Evolutionary conservation across 2,329 filamentous ascomycete genomes (phyloP), one percentile per base, ranked within the genome.

Genomic region (Aspergillus sp.): DNA sequence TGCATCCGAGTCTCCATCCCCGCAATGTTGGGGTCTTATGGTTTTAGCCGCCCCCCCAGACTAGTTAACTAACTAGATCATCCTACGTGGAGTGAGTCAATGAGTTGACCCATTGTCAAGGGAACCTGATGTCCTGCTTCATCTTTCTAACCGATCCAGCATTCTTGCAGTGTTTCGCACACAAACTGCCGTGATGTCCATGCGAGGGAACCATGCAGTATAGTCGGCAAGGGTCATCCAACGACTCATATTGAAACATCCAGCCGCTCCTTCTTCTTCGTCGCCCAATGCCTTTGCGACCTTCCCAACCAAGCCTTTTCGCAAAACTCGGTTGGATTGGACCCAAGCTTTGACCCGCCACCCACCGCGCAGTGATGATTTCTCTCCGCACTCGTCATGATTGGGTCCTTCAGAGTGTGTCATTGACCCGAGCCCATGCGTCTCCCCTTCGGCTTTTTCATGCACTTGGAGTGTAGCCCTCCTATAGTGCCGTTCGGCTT

Each of bases 281-380:
- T 21, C 28, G 10, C 25, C 57, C 50, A 52, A 51, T 50, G 47
- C 32, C 36, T 32, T 45, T 25, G 28, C 39, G 17, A 43, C 41
- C 10, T 55, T 30, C 43, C 32, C 12, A n/a, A 47, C 23, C 30
- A 55, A 55, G 57, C 57, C 57, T 59, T 59, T 17, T 43, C 38
- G 53, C 53, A 25, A 36, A 30, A n/a, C 53, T 55, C 23, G 23
- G 45, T 25, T 60, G 58, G 52, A 28, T 38, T 51, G 25, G 32
- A 13, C n/a, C 30, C 36, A 60, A 60, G 58, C 58, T 60, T 56
- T 50, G 52, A 50, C 58, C 58, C 52, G 58, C 58, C 58, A 60
- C 49, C 53, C 25, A 56, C 30, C 36, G 23, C 17, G n/a, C 41
- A 41, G 36, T 23, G 13, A 6, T 50, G 52, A 12, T 45, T 55